phyloP scores from a whole-genome alignment of 1,284 basidiomycete species.

The Trichosporon sp. region DNA sequence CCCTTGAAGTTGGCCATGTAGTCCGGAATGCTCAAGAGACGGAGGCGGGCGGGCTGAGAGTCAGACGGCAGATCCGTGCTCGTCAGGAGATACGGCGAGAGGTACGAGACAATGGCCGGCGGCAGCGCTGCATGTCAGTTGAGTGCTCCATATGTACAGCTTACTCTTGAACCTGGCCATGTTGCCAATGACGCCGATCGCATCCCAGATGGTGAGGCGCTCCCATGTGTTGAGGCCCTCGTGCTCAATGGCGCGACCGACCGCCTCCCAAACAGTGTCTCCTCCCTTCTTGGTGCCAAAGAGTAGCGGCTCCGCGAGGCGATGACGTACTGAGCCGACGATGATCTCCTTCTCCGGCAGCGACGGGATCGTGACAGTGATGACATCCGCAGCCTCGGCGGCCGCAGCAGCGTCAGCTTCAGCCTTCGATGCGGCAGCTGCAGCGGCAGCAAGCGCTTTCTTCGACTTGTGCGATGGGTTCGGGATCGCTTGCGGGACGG shows the following conservation, averaged over 20 bases:
- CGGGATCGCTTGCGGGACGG: conserved; percentile 22
- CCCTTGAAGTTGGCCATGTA: conserved; percentile 89
- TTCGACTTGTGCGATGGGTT: conserved; percentile 48
- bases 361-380: conserved; percentile 55
- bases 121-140: conserved; percentile 38
- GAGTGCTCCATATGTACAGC: conserved; percentile 19
- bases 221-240: conserved; percentile 49
- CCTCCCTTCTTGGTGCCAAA: conserved; percentile 48
- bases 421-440: conserved; percentile 55
- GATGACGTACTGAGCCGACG: conserved; percentile 78
- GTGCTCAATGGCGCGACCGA: conserved; percentile 37
- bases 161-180: conserved; percentile 69
- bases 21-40: conserved; percentile 72
- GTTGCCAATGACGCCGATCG: conserved; percentile 76
- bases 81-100: conserved; percentile 63
- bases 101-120: conserved; percentile 66
- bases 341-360: conserved; percentile 67
- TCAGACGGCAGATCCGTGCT: conserved; percentile 54
- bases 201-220: conserved; percentile 69
- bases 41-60: conserved; percentile 60
- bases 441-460: conserved; percentile 53
- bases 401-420: conserved; percentile 59
- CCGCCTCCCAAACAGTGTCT: conserved; percentile 51
- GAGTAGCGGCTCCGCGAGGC: conserved; percentile 84
- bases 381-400: conserved; percentile 31